A percentile compares a stretch with the other conserved stretches of the same genome.
Conservation (phyloP, 768 basidiomycete genomes). For the Pleurotus giganteus region DNA sequence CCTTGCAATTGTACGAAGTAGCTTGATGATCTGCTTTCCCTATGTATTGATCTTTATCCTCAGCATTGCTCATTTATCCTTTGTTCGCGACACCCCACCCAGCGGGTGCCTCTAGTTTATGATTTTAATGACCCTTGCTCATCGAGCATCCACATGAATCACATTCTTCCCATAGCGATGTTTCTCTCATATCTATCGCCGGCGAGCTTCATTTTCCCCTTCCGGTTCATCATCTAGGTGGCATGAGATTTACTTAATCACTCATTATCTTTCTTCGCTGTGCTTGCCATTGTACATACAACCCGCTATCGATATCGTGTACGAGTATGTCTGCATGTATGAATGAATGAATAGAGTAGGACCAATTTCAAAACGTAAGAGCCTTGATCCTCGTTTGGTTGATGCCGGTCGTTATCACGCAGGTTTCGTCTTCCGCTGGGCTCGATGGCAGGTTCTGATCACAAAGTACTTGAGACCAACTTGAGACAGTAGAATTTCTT, state of each 20-base stretch:
- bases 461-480: neutral
- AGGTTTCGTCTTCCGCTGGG: too few species aligned
- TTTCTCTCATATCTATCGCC: neutral
- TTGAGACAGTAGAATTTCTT: neutral
- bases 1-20: neutral
- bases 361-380: too few species aligned
- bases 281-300: constrained; percentile 8
- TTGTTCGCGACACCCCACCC: neutral
- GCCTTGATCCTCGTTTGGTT: too few species aligned
- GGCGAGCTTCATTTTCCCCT: neutral
- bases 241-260: neutral
- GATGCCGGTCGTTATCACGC: too few species aligned
- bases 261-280: neutral
- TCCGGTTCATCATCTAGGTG: constrained; percentile 3
- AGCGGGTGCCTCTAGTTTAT: neutral
- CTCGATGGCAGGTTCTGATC: constrained; percentile 1
- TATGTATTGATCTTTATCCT: constrained; percentile 1
- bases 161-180: neutral
- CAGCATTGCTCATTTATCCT: neutral
- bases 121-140: constrained; percentile 3
- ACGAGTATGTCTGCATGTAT: neutral
- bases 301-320: constrained; percentile 5
- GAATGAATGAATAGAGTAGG: constrained; percentile 1
- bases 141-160: neutral
- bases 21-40: constrained; percentile 1